These are phyloP conservation scores for Globisporangium viniferum DNA, from an alignment of 352 stramenopile genomes.

Conservation along the genomic window DNA sequence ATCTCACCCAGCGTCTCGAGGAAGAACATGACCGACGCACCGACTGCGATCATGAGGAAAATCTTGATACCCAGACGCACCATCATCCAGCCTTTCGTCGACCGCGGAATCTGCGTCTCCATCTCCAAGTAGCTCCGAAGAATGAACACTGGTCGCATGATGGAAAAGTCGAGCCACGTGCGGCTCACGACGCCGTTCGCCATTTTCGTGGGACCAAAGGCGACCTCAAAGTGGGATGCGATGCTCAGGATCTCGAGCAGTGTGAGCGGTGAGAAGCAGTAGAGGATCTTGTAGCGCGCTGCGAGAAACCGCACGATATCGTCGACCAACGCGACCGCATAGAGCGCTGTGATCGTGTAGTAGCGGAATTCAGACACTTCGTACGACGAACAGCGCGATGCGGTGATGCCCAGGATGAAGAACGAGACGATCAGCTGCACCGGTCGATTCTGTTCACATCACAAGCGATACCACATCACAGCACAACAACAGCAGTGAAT, in stretches of 20 bases:
- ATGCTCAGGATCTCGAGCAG: slow-evolving; percentile 74
- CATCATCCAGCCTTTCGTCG: slow-evolving; percentile 83
- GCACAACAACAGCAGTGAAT: background rate
- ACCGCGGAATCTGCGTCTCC: slow-evolving; percentile 67
- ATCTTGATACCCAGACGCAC: slow-evolving; percentile 71
- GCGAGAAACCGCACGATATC: slow-evolving; percentile 76
- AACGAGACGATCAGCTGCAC: slow-evolving; percentile 75
- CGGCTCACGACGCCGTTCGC: slow-evolving; percentile 53
- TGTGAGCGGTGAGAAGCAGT: slow-evolving; percentile 70
- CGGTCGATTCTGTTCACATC: slow-evolving; percentile 54
- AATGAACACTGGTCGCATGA: slow-evolving; percentile 83
- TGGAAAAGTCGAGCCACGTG: slow-evolving; percentile 84
- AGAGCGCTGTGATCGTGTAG: slow-evolving; percentile 61
- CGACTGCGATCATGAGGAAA: slow-evolving; percentile 82
- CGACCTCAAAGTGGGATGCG: slow-evolving; percentile 72
- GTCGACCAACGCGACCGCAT: slow-evolving; percentile 57
- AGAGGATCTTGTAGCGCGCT: slow-evolving; percentile 76
- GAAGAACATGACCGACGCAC: slow-evolving; percentile 81
- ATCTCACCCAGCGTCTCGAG: slow-evolving; percentile 86
- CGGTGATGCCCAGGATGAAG: slow-evolving; percentile 64
- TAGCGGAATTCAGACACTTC: slow-evolving; percentile 64
- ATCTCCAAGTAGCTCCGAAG: slow-evolving; percentile 82
- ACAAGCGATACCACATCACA: background rate
- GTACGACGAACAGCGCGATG: slow-evolving; percentile 71
- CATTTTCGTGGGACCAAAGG: slow-evolving; percentile 62